Evolutionary conservation across 1,284 basidiomycete genomes (phyloP), one percentile per base, ranked within the genome.

Genomic region (Wolfiporia cocos): DNA sequence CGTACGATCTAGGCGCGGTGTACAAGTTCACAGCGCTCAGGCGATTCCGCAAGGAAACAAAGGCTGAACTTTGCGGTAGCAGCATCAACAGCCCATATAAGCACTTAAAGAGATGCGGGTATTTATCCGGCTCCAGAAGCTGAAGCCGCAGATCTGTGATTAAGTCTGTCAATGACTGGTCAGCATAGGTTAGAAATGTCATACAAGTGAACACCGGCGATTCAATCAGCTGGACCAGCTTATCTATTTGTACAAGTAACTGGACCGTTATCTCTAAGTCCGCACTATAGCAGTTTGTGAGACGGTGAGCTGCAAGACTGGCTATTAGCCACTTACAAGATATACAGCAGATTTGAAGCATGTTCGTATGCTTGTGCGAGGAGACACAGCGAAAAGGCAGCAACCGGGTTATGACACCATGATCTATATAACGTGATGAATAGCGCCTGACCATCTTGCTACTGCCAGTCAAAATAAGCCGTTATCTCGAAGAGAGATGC

Each of bases 311-410:
- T n/a, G n/a, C n/a, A n/a, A n/a, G n/a, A n/a, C n/a, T 28, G 26
- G 26, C 26, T 28, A 28, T 28, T 28, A 32, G 5, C 19, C 12
- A 65, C 89, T 53, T 57, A 92, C 91, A 99, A 97, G 50, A 98
- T 97, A 44, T 89, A 86, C n/a, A 99, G 71, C 21, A 99, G 73
- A 61, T 95, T 96, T 30, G 92, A 96, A 1, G 96, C 96, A 64
- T 99, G 96, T 61, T 99, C 96, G 57, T 99, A 99, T 3, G 95
- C 94, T 65, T 99, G 96, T 0, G 95, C 93, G 10, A 99, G 72
- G 17, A 99, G 74, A 63, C 96, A 99, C 3, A 99, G 74, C 1
- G 92, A 91, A 58, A 99, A 96, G 0, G 93, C 92, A 0, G 96
- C 88, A 19, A 99, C 93, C 0, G 96, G 89, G 58, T 98, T 98